Evolutionary conservation across 352 stramenopile genomes (phyloP).

Genomic region (Globisporangium rhizosaccharum): DNA sequence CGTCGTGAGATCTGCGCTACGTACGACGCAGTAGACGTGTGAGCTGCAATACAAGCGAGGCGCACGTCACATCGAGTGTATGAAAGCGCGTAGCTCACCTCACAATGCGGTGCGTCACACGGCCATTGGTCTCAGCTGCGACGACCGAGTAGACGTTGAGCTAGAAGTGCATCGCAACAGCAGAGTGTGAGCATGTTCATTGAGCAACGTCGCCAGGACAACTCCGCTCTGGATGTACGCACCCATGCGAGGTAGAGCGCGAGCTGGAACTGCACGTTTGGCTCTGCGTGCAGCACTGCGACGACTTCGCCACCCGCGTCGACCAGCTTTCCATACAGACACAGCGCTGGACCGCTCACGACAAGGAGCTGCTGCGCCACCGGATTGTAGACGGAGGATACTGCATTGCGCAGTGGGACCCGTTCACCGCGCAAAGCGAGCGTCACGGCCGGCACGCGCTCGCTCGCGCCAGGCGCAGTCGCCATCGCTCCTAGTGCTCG

Average conservation of each 20-base stretch:
- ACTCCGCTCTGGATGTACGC: conserved; percentile 1
- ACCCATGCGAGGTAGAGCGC: conserved; percentile 43
- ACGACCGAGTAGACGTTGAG: conserved; percentile 41
- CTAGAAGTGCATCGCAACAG: conserved; percentile 14
- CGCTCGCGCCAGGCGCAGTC: not conserved
- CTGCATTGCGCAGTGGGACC: conserved; percentile 29
- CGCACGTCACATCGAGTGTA: not conserved
- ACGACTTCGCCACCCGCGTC: conserved; percentile 38
- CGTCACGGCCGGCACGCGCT: conserved; percentile 21
- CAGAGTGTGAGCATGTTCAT: not conserved
- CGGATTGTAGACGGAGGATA: conserved; percentile 38
- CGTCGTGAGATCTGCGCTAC: conserved; percentile 35
- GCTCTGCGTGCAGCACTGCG: conserved; percentile 23
- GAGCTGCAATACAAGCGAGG: not conserved
- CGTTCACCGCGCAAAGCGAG: conserved; percentile 43
- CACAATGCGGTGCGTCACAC: conserved; percentile 36
- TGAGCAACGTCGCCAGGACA: not conserved
- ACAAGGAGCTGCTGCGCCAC: conserved; percentile 31
- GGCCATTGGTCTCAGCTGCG: conserved; percentile 17
- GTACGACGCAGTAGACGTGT: conserved; percentile 11
- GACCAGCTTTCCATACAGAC: conserved; percentile 37
- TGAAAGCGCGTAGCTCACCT: conserved; percentile 17
- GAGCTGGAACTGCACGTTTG: conserved; percentile 38
- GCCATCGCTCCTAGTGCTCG: too few relatives aligned
- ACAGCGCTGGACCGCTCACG: conserved; percentile 25